Evolutionary conservation across 2,329 filamentous ascomycete genomes (phyloP), one percentile per base, ranked within the genome.

Genomic region (Aschersonia sp.): DNA sequence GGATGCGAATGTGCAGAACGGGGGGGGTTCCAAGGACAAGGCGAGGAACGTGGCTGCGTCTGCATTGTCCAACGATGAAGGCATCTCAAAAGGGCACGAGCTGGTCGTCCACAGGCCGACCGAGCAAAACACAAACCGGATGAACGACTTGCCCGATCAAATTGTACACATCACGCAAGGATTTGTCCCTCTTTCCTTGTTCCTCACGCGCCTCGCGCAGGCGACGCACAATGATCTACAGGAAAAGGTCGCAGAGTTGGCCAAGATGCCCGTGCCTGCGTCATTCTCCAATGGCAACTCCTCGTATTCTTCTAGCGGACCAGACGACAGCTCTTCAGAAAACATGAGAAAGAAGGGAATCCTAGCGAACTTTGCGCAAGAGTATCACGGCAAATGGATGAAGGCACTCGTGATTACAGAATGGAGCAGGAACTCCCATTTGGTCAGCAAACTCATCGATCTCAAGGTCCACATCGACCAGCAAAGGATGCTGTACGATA

Each of bases 371-470:
- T 94, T 92, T 66, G 80, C 84, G 7, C 83, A 90, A 60, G 76
- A 80, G 29, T 79, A 84, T 58, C 83, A 95, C 58, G 80, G 83
- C 32, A 87, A 87, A 67, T 97, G 94, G 72, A 87, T 94, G 62
- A 97, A 98, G 67, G 77, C 89, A 6, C 72, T 95, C 22, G 87
- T 98, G 29, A 81, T 98, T 44, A 81, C 84, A 2, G 84, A 92
- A 65, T 98, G 92, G 92, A 86, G 84, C 60, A 77, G 84, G 58
- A 83, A 85, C 61, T 80, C 83, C 35, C 74, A 79, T 40, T 79
- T 84, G 55, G 85, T 97, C 55, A 84, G 83, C 67, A 87, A 84
- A 63, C 73, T 97, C 51, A 94, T 97, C 54, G 89, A 97, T 58
- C 68, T 98, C 53, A 85, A 84, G 59, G 73, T 74, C 30, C 87